Evolutionary conservation across 2,329 filamentous ascomycete genomes (phyloP), one percentile per base, ranked within the genome.

Genomic region (Magnaporthiopsis rhizophila): DNA sequence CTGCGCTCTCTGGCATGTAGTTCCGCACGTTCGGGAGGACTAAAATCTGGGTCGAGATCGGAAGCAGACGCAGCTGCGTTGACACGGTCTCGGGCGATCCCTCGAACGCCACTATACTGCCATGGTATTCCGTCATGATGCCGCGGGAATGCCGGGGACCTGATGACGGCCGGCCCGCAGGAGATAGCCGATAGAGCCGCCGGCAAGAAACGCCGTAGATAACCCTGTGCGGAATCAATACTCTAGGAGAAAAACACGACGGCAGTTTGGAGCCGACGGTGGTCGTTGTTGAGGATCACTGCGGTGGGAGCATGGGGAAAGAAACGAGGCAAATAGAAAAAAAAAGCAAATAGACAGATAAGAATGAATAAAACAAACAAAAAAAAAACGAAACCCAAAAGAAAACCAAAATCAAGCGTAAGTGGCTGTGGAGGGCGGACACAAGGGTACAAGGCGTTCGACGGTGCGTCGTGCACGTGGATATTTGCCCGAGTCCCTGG

Each of bases 91-190:
- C 81, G 30, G 74, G 69, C 38, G 83, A 78, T 7, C 86, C 86
- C 70, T 88, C 86, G 64, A 89, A 80, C 66, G 85, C 84, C 63
- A 89, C 78, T 63, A 88, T 73, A 70, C 79, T 83, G 60, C 85
- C 84, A 64, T 76, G 68, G 61, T 74, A 72, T 34, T 62, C 61
- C 36, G 15, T n/a, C 45, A 53, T 53, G 45, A 53, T 53, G 45
- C 18, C 45, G 58, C 58, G 30, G 21, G 30, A 36, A 60, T 11
- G 12, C 28, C 58, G 11, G 15, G 58, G 21, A 60, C 45, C 21
- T 6, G 45, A 53, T n/a, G 45, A n/a, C 21, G 45, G 45, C 45
- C 21, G 45, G 45, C 45, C 45, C 45, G 45, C 21, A 53, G 45
- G n/a, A n/a, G 45, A n/a, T 1, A 5, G 21, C 5, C 2, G 13